A percentile compares a stretch with the other conserved stretches of the same genome.
Evolutionary conservation across 2,329 filamentous ascomycete species (phyloP).

Genomic region (Fusarium luffae): DNA sequence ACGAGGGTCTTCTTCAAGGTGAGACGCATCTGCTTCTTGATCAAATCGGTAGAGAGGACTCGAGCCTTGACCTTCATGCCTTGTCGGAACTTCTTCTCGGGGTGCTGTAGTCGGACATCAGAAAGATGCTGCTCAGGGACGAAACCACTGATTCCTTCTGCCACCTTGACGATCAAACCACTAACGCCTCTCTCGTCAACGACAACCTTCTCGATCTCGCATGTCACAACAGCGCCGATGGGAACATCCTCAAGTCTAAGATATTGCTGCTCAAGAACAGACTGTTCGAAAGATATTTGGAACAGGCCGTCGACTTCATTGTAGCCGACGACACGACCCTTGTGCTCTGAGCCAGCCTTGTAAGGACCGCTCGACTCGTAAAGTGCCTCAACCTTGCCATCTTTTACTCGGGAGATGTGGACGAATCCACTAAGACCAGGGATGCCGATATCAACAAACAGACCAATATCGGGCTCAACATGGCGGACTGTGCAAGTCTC

Average conservation of each 20-base stretch:
- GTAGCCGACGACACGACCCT: conserved; percentile 85
- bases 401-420: conserved; percentile 92
- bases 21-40: conserved; percentile 82
- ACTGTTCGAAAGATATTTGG: conserved; percentile 84
- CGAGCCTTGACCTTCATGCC: conserved; percentile 86
- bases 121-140: conserved; percentile 90
- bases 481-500: conserved; percentile 82
- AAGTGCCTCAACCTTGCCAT: conserved; percentile 87
- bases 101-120: conserved; percentile 87
- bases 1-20: conserved; percentile 95
- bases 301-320: conserved; percentile 88
- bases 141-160: conserved; percentile 88
- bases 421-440: conserved; percentile 83
- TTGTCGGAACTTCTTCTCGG: conserved; percentile 95
- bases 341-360: conserved; percentile 81
- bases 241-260: conserved; percentile 91
- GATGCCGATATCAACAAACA: conserved; percentile 78
- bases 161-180: conserved; percentile 83
- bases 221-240: conserved; percentile 82
- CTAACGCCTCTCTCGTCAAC: conserved; percentile 81
- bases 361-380: conserved; percentile 81
- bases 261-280: conserved; percentile 86
- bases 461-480: conserved; percentile 81
- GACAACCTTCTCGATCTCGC: conserved; percentile 85
- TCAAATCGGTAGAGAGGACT: conserved; percentile 81